Evolutionary conservation across 306 rosid species (phyloP).

Genomic region (Sindora glabra): DNA sequence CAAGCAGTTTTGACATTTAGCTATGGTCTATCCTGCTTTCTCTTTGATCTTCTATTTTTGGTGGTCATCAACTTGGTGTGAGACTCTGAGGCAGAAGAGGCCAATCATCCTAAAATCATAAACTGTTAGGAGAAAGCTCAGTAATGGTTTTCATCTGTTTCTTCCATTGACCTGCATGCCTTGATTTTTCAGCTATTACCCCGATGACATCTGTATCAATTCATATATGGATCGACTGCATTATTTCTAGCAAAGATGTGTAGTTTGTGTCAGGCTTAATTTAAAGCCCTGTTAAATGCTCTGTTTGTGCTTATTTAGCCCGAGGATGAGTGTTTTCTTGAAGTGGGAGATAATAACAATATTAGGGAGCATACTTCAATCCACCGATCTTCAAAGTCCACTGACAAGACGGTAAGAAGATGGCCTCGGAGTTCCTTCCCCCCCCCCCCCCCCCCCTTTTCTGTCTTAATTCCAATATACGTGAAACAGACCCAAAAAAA

Average conservation of each 20-base stretch:
- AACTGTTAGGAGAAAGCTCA: not conserved
- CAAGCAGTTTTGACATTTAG: too few relatives aligned
- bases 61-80: not conserved
- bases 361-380: constrained; percentile 75
- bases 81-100: not conserved
- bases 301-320: constrained; percentile 37
- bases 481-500: not conserved
- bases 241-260: not conserved
- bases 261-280: constrained; percentile 1
- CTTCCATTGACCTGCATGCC: not conserved
- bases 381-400: constrained; percentile 85
- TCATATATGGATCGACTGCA: constrained; percentile 1
- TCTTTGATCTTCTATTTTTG: not conserved
- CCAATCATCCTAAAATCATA: not conserved
- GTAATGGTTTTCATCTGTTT: not conserved
- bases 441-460: too few relatives aligned
- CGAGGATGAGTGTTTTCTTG: constrained; percentile 81
- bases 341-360: constrained; percentile 80
- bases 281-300: constrained; percentile 1
- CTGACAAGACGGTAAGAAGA: constrained; percentile 59
- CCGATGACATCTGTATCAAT: not conserved
- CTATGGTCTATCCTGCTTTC: not conserved
- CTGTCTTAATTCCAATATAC: too few relatives aligned
- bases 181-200: not conserved
- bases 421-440: not conserved